Percentiles rank a stretch among this genome's conserved stretches.
These are phyloP conservation scores for Podospora bellae-mahoneyi DNA, from an alignment of 495 filamentous ascomycete species.

Conservation along the genomic window DNA sequence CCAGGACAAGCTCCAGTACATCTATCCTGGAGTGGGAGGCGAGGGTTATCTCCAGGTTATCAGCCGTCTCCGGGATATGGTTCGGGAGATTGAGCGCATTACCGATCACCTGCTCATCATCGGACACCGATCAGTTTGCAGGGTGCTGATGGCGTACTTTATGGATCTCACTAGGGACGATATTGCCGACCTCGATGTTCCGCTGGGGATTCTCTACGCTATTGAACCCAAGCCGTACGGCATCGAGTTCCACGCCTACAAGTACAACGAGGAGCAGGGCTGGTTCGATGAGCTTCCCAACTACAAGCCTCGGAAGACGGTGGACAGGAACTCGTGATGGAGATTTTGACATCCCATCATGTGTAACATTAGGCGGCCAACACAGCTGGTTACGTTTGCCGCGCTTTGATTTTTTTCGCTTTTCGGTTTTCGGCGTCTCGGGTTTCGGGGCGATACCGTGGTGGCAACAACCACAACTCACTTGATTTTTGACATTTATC, in stretches of 20 bases:
- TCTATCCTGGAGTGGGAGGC: constrained; percentile 91
- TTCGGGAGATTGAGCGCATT: constrained; percentile 94
- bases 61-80: constrained; percentile 89
- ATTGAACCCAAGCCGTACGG: constrained; percentile 98
- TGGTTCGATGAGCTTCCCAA: constrained; percentile 81
- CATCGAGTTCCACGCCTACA: constrained; percentile 91
- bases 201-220: constrained; percentile 85
- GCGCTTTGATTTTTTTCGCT: neutral
- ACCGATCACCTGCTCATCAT: constrained; percentile 91
- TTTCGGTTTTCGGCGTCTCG: neutral
- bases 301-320: constrained; percentile 64
- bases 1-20: constrained; percentile 83
- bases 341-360: neutral
- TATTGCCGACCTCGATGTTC: constrained; percentile 89
- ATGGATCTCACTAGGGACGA: constrained; percentile 83
- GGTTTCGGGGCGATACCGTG: neutral
- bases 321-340: constrained; percentile 36
- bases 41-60: constrained; percentile 97
- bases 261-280: constrained; percentile 69
- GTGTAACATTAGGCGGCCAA: neutral
- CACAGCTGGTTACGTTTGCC: neutral
- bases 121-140: constrained; percentile 82
- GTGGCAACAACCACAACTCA: neutral
- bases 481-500: constrained; percentile 12
- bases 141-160: constrained; percentile 94